These are phyloP conservation scores for Gossypium sturtianum DNA, from an alignment of 345 rosid species.

Conservation along the genomic window DNA sequence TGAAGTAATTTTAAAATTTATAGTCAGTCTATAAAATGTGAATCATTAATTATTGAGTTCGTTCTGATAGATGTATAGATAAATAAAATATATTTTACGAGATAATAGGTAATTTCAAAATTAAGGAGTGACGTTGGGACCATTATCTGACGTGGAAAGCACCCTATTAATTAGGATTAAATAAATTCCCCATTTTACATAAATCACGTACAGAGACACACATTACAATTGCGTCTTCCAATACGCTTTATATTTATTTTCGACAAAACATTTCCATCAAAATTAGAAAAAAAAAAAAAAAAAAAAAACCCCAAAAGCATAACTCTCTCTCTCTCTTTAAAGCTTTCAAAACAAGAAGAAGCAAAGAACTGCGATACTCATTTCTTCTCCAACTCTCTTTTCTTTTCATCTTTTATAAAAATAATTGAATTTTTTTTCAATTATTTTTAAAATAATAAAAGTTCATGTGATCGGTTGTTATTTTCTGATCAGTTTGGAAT, in stretches of 20 bases:
- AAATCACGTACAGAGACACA: background rate
- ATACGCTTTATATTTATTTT: background rate
- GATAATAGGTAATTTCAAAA: no score
- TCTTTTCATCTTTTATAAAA: background rate
- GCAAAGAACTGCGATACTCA: background rate
- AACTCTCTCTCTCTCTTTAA: background rate
- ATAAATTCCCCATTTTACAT: conserved; percentile 2
- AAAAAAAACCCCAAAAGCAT: background rate
- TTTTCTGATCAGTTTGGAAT: background rate
- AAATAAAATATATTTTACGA: no score
- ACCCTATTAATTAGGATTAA: background rate
- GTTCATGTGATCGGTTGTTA: background rate
- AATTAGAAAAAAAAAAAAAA: background rate
- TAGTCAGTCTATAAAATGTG: no score
- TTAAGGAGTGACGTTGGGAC: no score
- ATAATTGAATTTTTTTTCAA: background rate
- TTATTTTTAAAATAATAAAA: background rate
- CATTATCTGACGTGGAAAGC: no score
- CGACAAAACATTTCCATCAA: background rate
- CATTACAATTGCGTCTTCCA: background rate
- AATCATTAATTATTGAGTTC: rapidly evolving
- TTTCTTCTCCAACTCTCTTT: background rate
- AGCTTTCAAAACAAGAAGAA: conserved; percentile 6
- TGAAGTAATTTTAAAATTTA: rapidly evolving
- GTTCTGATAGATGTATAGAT: rapidly evolving